Evolutionary conservation across 2,329 filamentous ascomycete species (phyloP), one percentile per base, ranked within the genome.

Genomic region (Pseudogymnoascus sp.): DNA sequence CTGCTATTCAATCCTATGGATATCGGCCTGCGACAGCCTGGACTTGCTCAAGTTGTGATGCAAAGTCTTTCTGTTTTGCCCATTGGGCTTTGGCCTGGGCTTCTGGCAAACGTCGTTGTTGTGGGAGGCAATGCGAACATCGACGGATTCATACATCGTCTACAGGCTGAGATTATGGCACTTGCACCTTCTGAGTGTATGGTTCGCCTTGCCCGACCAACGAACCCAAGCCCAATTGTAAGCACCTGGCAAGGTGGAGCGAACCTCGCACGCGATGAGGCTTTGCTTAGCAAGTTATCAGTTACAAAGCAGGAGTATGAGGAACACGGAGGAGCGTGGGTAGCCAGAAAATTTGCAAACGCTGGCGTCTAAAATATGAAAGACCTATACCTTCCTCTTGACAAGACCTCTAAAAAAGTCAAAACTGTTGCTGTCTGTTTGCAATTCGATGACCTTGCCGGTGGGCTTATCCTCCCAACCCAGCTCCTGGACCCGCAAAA

Each of bases 341-440:
- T 90, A 24, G 85, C 85, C 28, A 87, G 85, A 70, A 90, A 84
- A 71, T 95, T 96, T 72, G 79, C 50, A 56, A 56, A 56, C n/a
- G 19, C 50, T 56, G 50, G 50, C 28, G 26, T 56, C 50, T 56
- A 56, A 56, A 56, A 56, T 56, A 56, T 56, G 26, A 56, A 53
- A 31, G n/a, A 31, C 50, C 28, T 56, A 56, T 56, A 56, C 50
- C 5, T 96, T 98, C 71, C 88, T 84, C 78, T 86, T 91, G 19
- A 99, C 79, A 70, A 99, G 72, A 0, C 95, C 95, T 72, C 85
- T 90, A 78, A 96, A 96, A 75, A 96, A 99, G 76, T 99, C 95
- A 78, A 99, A 99, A 75, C 93, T 97, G 72, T 99, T 99, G 73
- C 93, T 91, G 75, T 99, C 95, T 74, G 92, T 97, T 79, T 97